phyloP scores from a whole-genome alignment of 805 yeast species.

The Nakazawaea wickerhamii region DNA sequence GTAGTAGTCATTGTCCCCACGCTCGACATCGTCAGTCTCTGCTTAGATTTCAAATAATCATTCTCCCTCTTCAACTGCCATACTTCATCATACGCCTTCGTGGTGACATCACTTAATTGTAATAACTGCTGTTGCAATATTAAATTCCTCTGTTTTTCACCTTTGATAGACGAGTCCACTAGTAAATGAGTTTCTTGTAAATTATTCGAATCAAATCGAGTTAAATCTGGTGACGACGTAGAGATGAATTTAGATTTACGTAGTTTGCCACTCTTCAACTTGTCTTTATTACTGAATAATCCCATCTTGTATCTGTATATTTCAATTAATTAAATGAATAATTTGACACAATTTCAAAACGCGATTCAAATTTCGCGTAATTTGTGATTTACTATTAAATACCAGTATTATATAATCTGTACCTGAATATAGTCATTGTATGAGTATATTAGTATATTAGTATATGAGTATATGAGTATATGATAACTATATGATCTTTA shows the following conservation, averaged over 20 bases:
- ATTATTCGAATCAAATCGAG: background rate
- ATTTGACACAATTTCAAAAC: too few relatives aligned
- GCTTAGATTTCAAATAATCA: background rate
- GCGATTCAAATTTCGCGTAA: background rate
- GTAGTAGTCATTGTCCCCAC: background rate
- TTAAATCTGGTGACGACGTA: slow-evolving; percentile 1
- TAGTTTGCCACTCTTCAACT: too few relatives aligned
- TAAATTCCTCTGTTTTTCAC: slow-evolving; percentile 4
- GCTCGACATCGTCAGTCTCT: too few relatives aligned
- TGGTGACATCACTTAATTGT: slow-evolving; percentile 4
- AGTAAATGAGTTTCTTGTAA: background rate
- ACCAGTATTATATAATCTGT: too few relatives aligned
- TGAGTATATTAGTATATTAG: too few relatives aligned
- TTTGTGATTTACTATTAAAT: too few relatives aligned
- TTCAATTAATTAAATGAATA: too few relatives aligned
- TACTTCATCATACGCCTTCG: slow-evolving; percentile 6
- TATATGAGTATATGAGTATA: too few relatives aligned
- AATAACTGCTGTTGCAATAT: slow-evolving; percentile 8
- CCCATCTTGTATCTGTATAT: background rate
- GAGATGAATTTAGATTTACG: background rate
- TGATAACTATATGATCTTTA: too few relatives aligned
- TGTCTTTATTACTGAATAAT: background rate
- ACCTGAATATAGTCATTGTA: too few relatives aligned
- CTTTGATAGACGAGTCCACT: slow-evolving; percentile 5
- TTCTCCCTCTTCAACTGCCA: background rate